These are phyloP conservation scores for Neonectria hederae DNA, from an alignment of 2,329 filamentous ascomycete species.

Conservation along the genomic window DNA sequence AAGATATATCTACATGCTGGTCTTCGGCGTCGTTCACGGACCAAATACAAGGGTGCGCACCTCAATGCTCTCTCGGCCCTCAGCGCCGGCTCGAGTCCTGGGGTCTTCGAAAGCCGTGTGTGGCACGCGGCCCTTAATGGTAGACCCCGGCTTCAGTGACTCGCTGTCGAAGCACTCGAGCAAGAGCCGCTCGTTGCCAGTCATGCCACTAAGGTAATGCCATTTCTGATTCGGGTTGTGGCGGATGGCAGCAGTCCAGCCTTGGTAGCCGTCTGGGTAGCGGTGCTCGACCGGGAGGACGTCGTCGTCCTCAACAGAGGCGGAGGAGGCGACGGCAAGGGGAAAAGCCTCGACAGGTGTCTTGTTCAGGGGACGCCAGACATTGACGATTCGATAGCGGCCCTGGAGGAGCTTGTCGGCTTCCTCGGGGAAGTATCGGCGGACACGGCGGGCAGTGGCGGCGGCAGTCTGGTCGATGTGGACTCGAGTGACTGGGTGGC, in stretches of 20 bases:
- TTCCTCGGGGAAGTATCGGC: conserved; percentile 72
- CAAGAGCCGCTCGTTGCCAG: conserved; percentile 74
- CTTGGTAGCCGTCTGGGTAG: conserved; percentile 70
- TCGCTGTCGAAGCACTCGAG: conserved; percentile 83
- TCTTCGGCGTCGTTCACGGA: conserved; percentile 45
- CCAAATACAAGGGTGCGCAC: conserved; percentile 87
- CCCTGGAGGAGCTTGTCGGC: conserved; percentile 71
- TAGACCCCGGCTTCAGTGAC: conserved; percentile 57
- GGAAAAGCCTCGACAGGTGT: conserved; percentile 72
- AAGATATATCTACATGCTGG: conserved; percentile 4
- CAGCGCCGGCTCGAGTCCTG: conserved; percentile 73
- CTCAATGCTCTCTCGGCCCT: conserved; percentile 87
- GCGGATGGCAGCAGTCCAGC: conserved; percentile 77
- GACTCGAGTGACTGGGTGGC: conserved; percentile 75
- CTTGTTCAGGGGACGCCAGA: conserved; percentile 76
- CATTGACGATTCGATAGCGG: conserved; percentile 85
- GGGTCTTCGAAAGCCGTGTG: conserved; percentile 86
- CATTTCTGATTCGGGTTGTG: conserved; percentile 72
- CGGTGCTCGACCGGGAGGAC: conserved; percentile 78
- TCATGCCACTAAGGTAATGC: conserved; percentile 85
- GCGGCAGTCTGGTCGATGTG: conserved; percentile 85
- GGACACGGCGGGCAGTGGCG: conserved; percentile 74
- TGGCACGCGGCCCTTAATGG: conserved; percentile 67
- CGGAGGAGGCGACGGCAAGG: conserved; percentile 74
- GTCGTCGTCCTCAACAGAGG: conserved; percentile 68